Evolutionary conservation across 169 alveolate genomes (phyloP).

Genomic region (Sarcocystis neurona): DNA sequence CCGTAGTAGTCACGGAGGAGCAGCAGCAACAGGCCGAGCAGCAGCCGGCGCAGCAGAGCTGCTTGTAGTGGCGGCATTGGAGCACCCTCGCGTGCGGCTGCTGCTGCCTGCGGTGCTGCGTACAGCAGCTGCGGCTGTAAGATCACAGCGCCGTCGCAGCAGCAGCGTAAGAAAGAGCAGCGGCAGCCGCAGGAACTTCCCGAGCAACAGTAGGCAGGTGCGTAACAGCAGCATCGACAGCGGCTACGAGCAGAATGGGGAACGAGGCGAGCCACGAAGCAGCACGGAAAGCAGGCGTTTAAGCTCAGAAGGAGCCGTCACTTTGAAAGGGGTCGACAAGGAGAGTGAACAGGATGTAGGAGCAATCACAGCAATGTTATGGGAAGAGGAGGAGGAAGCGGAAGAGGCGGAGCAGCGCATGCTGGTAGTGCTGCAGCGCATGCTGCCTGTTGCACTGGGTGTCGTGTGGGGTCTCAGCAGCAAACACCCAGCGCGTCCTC

Average conservation of each 20-base stretch:
- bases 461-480: constrained; percentile 1
- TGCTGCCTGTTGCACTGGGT: not conserved
- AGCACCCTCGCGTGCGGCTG: not conserved
- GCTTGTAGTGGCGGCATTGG: not conserved
- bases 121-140: not conserved
- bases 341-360: too few species aligned
- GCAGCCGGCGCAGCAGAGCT: not conserved
- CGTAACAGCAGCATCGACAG: not conserved
- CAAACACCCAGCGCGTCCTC: too few species aligned
- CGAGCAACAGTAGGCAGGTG: not conserved
- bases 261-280: too few species aligned
- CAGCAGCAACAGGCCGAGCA: too few species aligned
- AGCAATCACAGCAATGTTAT: too few species aligned
- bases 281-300: too few species aligned
- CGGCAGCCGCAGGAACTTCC: not conserved
- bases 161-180: not conserved
- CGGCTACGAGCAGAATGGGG: too few species aligned
- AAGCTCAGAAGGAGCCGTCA: too few species aligned
- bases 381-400: too few species aligned
- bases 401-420: too few species aligned
- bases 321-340: too few species aligned
- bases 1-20: too few species aligned
- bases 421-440: not conserved
- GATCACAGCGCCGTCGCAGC: not conserved
- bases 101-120: not conserved